Conservation (phyloP, 2,329 filamentous ascomycete genomes). For the Xylaria multiplex region DNA sequence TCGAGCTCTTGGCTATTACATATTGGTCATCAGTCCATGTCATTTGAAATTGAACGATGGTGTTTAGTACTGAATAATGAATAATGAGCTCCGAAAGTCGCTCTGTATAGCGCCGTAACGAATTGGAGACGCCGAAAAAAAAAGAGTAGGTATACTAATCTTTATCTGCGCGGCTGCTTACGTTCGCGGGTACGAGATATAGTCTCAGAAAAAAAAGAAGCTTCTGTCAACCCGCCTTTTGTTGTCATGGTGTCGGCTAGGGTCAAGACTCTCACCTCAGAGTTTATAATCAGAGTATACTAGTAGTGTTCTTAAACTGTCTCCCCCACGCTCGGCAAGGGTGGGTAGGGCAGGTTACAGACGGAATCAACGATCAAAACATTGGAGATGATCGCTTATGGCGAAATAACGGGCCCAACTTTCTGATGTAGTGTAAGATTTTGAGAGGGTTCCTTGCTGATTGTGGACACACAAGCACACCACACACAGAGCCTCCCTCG, state of each 20-base stretch:
- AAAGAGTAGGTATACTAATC: conserved; percentile 31
- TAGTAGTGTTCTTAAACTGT: conserved; percentile 20
- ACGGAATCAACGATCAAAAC: conserved; percentile 12
- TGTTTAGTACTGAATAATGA: neutral
- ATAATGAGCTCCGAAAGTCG: neutral
- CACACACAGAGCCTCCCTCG: conserved; percentile 25
- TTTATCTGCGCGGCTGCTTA: conserved; percentile 33
- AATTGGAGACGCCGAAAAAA: conserved; percentile 39
- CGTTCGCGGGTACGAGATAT: conserved; percentile 26
- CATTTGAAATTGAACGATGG: conserved; percentile 13
- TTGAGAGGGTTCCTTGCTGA: conserved; percentile 11
- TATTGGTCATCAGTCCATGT: neutral
- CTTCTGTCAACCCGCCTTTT: conserved; percentile 28
- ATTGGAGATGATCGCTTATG: conserved; percentile 14
- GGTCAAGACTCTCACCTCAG: conserved; percentile 35
- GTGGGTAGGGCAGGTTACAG: conserved; percentile 15
- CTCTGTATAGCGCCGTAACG: conserved; percentile 25
- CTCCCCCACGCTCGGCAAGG: conserved; percentile 21
- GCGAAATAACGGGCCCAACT: conserved; percentile 13
- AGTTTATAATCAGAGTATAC: conserved; percentile 25
- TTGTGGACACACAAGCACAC: conserved; percentile 12
- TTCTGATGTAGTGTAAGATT: conserved; percentile 8
- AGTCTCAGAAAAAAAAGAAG: conserved; percentile 14
- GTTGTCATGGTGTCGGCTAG: conserved; percentile 18
- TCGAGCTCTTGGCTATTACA: neutral